phyloP scores from a whole-genome alignment of 2,329 filamentous ascomycete species.

The Diaporthe citrichinensis region DNA sequence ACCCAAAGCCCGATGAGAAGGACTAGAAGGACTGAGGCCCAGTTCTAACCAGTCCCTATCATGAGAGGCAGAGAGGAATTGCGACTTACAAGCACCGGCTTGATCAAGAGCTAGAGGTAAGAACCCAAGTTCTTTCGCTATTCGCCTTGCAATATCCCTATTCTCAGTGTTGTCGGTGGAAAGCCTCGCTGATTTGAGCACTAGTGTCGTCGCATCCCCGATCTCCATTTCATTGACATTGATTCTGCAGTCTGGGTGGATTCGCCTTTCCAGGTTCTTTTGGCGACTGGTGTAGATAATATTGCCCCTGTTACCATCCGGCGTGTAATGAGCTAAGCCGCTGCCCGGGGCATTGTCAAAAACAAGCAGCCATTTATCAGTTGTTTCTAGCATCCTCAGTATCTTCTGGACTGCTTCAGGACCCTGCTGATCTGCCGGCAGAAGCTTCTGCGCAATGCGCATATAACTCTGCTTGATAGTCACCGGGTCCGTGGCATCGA shows the following conservation, averaged over 20 bases:
- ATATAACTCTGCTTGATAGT: constrained; percentile 46
- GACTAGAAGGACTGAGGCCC: background rate
- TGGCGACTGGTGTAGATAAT: constrained; percentile 49
- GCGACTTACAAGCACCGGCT: constrained; percentile 42
- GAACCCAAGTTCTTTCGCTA: constrained; percentile 45
- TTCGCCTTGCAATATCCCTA: constrained; percentile 33
- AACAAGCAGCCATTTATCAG: constrained; percentile 49
- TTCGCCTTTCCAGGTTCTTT: background rate
- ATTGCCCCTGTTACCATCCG: constrained; percentile 44
- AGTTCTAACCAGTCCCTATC: background rate
- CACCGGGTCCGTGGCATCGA: constrained; percentile 46
- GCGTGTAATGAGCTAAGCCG: constrained; percentile 41
- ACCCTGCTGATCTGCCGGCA: background rate
- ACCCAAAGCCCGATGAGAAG: background rate
- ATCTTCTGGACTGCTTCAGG: background rate
- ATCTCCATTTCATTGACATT: constrained; percentile 40
- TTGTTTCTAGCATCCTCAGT: constrained; percentile 41
- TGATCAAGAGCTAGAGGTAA: constrained; percentile 50
- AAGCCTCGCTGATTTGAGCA: constrained; percentile 37
- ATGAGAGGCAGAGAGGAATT: background rate
- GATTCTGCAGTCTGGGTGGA: constrained; percentile 32
- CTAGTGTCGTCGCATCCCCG: constrained; percentile 42
- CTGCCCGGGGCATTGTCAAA: constrained; percentile 49
- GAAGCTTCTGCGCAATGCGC: background rate
- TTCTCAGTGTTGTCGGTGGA: background rate